phyloP scores from a whole-genome alignment of 2,329 filamentous ascomycete species.

The Penicillium decumbens region DNA sequence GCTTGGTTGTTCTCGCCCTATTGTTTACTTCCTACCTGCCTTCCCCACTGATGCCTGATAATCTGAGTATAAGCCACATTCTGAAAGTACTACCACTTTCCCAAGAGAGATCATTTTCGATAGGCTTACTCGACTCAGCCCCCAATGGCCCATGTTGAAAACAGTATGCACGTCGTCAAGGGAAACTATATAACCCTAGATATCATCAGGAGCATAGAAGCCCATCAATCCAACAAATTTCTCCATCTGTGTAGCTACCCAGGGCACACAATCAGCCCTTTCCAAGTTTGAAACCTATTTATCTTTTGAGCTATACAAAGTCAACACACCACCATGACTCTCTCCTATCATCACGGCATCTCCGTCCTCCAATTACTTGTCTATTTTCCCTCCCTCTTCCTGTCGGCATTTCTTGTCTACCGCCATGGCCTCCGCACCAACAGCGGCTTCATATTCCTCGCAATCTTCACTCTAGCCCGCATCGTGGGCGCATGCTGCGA shows the following conservation, averaged over 20 bases:
- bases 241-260: background rate
- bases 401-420: constrained; percentile 28
- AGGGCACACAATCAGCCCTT: background rate
- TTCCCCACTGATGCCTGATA: background rate
- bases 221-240: background rate
- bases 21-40: background rate
- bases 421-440: constrained; percentile 41
- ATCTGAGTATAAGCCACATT: background rate
- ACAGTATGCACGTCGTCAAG: constrained; percentile 1
- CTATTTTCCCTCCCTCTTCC: constrained; percentile 34
- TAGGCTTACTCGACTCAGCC: constrained; percentile 2
- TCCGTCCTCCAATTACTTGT: constrained; percentile 34
- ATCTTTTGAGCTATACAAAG: background rate
- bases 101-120: background rate
- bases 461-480: constrained; percentile 51
- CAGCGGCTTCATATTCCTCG: constrained; percentile 52
- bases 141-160: background rate
- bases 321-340: constrained; percentile 8
- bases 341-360: constrained; percentile 33
- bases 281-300: background rate
- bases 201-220: background rate
- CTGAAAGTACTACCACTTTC: background rate
- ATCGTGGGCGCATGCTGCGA: constrained; percentile 50
- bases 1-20: background rate
- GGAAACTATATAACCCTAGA: background rate